These are phyloP conservation scores for Coccinonectria pachysandricola DNA, from an alignment of 2,329 filamentous ascomycete genomes.

Conservation along the genomic window DNA sequence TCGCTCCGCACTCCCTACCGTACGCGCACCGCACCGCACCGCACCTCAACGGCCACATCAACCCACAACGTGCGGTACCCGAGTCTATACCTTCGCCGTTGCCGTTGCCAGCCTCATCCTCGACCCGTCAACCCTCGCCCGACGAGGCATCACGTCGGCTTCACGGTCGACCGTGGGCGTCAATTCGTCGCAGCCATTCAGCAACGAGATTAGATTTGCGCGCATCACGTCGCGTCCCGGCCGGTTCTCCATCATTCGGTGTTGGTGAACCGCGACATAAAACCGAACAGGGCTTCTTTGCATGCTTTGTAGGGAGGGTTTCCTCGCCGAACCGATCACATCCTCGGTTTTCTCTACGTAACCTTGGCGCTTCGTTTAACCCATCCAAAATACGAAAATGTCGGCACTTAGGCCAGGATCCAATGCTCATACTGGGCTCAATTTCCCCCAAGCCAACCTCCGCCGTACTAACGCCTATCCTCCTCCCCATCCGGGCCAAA, in stretches of 20 bases:
- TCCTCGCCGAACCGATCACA: background rate
- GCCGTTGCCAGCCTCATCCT: background rate
- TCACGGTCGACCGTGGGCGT: background rate
- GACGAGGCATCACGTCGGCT: background rate
- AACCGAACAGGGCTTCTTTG: background rate
- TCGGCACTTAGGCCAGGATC: slow-evolving; percentile 40
- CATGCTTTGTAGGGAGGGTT: background rate
- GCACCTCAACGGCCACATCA: slow-evolving; percentile 14
- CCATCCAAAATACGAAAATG: slow-evolving; percentile 25
- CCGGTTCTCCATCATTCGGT: background rate
- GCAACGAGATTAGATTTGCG: slow-evolving; percentile 1
- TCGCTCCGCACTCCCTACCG: slow-evolving; percentile 10
- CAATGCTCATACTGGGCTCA: slow-evolving; percentile 43
- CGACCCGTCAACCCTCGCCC: background rate
- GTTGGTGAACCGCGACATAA: background rate
- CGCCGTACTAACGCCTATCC: slow-evolving; percentile 38
- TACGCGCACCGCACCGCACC: slow-evolving; percentile 9
- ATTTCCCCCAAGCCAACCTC: slow-evolving; percentile 40
- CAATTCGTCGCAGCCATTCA: background rate
- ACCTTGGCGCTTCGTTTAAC: slow-evolving; percentile 3
- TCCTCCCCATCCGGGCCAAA: slow-evolving; percentile 37
- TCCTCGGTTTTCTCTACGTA: slow-evolving; percentile 1
- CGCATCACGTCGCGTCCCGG: slow-evolving; percentile 7
- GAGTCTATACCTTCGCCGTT: slow-evolving; percentile 5
- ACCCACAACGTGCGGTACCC: slow-evolving; percentile 10